Evolutionary conservation across 2,329 filamentous ascomycete species (phyloP).

Genomic region (Hysterium pulicare): DNA sequence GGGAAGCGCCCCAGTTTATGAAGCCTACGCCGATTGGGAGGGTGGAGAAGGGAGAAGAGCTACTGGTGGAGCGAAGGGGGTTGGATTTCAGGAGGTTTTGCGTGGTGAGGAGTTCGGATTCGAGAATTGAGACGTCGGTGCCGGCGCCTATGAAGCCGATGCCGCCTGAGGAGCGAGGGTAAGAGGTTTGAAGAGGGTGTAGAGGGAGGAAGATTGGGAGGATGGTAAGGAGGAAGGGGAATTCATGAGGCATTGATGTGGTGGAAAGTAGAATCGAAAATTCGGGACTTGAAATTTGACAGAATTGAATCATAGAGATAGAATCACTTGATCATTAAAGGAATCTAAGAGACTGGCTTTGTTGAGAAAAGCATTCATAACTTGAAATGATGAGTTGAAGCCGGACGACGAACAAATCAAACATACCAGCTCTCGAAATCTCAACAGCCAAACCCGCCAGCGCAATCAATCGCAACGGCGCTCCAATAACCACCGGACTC

Average conservation of each 20-base stretch:
- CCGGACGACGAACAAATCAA: not conserved
- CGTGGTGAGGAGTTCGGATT: constrained; percentile 24
- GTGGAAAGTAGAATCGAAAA: no score
- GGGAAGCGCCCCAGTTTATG: constrained; percentile 50
- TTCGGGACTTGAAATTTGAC: no score
- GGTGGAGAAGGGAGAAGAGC: constrained; percentile 12
- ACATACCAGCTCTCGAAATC: constrained; percentile 52
- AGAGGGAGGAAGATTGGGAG: not conserved
- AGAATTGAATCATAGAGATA: not conserved
- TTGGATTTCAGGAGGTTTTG: constrained; percentile 17
- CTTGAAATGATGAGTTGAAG: not conserved
- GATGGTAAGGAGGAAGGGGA: not conserved
- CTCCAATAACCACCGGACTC: constrained; percentile 57
- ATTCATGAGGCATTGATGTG: no score
- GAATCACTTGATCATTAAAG: no score
- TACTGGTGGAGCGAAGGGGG: constrained; percentile 13
- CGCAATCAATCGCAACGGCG: constrained; percentile 67
- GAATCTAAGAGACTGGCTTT: no score
- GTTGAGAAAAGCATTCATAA: not conserved
- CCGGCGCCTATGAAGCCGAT: constrained; percentile 47
- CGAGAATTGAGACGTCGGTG: constrained; percentile 38
- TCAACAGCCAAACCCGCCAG: constrained; percentile 56
- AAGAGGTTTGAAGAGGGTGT: not conserved
- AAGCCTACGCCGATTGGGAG: constrained; percentile 61
- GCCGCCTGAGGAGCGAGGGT: constrained; percentile 31